Evolutionary conservation across 1,284 basidiomycete species (phyloP), one percentile per base, ranked within the genome.

Genomic region (Irpex lacteus): DNA sequence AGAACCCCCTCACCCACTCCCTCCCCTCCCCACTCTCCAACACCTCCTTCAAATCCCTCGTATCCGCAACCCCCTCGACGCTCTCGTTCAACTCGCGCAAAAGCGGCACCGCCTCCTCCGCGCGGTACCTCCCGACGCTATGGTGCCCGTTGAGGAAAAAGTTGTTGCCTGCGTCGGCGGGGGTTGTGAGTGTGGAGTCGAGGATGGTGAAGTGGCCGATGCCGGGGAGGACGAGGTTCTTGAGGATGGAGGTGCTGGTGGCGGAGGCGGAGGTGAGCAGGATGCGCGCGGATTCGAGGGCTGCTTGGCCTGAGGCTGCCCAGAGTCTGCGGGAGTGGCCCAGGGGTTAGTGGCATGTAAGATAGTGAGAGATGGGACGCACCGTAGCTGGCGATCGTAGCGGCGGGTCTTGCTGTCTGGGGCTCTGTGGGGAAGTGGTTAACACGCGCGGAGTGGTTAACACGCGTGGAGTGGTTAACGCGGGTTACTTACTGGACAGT

Each of bases 221-320:
- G 18, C 97, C 97, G 3, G 97, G 96, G 8, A 98, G 86, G 37
- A 98, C 94, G 66, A 98, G 89, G 74, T 98, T 98, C 83, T 98
- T 98, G 68, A 98, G 83, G 66, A 94, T 87, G 63, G 93, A 91
- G 36, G 92, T 91, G 0, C 92, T 91, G 0, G 95, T 92, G 0
- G 94, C 92, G 50, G 89, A 88, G 5, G 82, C 89, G 36, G 90
- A 91, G 59, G 98, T 75, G 67, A 98, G 87, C 26, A 98, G 85
- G 57, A 98, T 83, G 61, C 90, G 85, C 6, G 95, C 86, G 2
- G 87, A 84, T 76, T 99, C 96, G 60, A 99, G 88, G 0, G 95
- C 94, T n/a, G 83, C 81, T 77, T 99, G 97, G 1, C 97, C 98
- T 0, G 93, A 90, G 2, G 94, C 89, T 15, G 96, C 97, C 97